Conservation (phyloP, 805 yeast genomes). For the Kuraishia piskuri region DNA sequence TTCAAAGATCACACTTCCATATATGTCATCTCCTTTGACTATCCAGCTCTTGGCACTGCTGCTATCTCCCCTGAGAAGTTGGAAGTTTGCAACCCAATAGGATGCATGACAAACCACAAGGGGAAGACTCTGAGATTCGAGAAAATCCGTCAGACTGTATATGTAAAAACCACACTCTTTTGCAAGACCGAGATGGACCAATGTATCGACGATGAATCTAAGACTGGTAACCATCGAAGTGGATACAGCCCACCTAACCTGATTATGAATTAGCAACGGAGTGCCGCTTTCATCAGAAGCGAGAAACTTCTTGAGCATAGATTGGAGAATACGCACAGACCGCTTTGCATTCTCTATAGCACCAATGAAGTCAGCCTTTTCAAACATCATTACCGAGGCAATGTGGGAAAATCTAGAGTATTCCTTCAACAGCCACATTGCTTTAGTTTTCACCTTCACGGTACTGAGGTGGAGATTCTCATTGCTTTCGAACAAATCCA, state of each 20-base stretch:
- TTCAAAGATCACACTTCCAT: slow-evolving; percentile 6
- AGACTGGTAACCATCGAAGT: slow-evolving; percentile 28
- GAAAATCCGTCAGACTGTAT: slow-evolving; percentile 36
- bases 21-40: slow-evolving; percentile 6
- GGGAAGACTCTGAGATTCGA: slow-evolving; percentile 21
- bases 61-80: slow-evolving; percentile 11
- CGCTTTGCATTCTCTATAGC: slow-evolving; percentile 34
- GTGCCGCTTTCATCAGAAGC: slow-evolving; percentile 8
- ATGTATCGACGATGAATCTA: slow-evolving; percentile 26
- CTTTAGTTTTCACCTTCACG: slow-evolving; percentile 12
- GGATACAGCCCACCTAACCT: slow-evolving; percentile 29
- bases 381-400: slow-evolving; percentile 17
- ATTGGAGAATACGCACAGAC: slow-evolving; percentile 42
- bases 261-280: slow-evolving; percentile 13
- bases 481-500: slow-evolving; percentile 17
- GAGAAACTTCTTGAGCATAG: slow-evolving; percentile 37
- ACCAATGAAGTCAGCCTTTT: slow-evolving; percentile 14
- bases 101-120: slow-evolving; percentile 12
- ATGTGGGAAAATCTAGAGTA: slow-evolving; percentile 28
- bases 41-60: slow-evolving; percentile 9
- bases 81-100: slow-evolving; percentile 14
- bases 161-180: slow-evolving; percentile 50
- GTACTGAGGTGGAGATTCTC: slow-evolving; percentile 21
- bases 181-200: slow-evolving; percentile 42
- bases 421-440: slow-evolving; percentile 13